These are phyloP conservation scores for Phytophthora idaei DNA, from an alignment of 352 stramenopile genomes.

Conservation along the genomic window DNA sequence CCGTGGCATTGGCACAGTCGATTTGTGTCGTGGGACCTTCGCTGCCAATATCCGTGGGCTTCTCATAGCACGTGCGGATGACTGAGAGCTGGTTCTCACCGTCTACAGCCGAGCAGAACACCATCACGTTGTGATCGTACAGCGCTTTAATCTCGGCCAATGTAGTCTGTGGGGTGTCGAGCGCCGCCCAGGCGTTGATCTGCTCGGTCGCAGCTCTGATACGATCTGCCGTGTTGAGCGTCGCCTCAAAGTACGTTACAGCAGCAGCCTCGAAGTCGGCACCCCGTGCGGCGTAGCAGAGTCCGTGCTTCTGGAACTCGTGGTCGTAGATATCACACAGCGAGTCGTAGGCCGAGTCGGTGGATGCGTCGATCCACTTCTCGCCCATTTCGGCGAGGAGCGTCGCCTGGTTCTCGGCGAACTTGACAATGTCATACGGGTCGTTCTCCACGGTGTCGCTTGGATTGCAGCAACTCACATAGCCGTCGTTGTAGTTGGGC, in stretches of 20 bases:
- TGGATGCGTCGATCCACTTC: constrained; percentile 73
- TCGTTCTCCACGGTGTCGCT: constrained; percentile 59
- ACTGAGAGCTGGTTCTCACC: constrained; percentile 68
- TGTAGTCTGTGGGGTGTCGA: constrained; percentile 36
- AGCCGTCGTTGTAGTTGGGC: constrained; percentile 81
- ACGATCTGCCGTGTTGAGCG: constrained; percentile 53
- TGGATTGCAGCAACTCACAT: constrained; percentile 75
- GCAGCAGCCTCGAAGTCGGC: constrained; percentile 56
- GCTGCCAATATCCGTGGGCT: constrained; percentile 33
- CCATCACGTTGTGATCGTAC: constrained; percentile 65
- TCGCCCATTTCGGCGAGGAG: constrained; percentile 61
- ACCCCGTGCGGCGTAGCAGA: constrained; percentile 70
- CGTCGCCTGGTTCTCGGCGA: constrained; percentile 47
- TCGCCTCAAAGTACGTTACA: constrained; percentile 69
- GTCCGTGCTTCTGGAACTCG: constrained; percentile 85
- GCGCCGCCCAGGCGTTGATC: constrained; percentile 62
- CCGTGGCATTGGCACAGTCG: constrained; percentile 53
- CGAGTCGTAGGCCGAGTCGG: constrained; percentile 54
- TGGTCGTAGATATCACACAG: constrained; percentile 87
- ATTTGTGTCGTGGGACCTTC: constrained; percentile 51
- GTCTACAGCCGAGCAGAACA: constrained; percentile 67
- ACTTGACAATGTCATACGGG: constrained; percentile 55
- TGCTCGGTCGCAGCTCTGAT: constrained; percentile 46
- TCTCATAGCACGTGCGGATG: constrained; percentile 73
- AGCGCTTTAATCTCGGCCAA: constrained; percentile 50